Evolutionary conservation across 805 yeast species (phyloP).

Genomic region (Candida nemodendra): DNA sequence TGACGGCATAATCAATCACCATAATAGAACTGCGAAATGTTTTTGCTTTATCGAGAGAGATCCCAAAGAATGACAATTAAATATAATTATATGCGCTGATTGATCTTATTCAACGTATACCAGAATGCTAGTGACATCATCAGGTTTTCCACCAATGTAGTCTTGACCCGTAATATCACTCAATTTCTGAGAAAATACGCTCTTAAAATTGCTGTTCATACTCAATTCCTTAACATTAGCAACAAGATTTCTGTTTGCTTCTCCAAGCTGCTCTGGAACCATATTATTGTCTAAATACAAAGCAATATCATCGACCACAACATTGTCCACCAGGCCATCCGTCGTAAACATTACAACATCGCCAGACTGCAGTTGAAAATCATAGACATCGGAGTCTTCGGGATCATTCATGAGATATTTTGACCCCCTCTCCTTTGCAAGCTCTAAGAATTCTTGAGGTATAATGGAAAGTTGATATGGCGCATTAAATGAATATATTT

Average conservation of each 20-base stretch:
- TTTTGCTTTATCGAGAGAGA: too few relatives aligned
- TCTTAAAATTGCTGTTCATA: slow-evolving; percentile 68
- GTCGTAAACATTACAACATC: slow-evolving; percentile 87
- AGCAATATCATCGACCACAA: slow-evolving; percentile 69
- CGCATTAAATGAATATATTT: slow-evolving; percentile 85
- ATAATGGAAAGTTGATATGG: slow-evolving; percentile 89
- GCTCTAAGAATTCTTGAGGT: slow-evolving; percentile 57
- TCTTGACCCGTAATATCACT: slow-evolving; percentile 62
- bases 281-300: slow-evolving; percentile 59
- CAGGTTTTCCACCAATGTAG: slow-evolving; percentile 91
- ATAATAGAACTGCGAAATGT: too few relatives aligned
- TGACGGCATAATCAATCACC: too few relatives aligned
- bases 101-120: slow-evolving; percentile 49
- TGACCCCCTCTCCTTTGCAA: slow-evolving; percentile 54
- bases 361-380: slow-evolving; percentile 61
- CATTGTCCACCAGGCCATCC: slow-evolving; percentile 91
- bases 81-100: neutral
- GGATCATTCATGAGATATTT: slow-evolving; percentile 74
- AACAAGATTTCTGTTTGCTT: slow-evolving; percentile 57
- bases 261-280: slow-evolving; percentile 38
- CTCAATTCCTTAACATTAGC: slow-evolving; percentile 65
- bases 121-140: slow-evolving; percentile 84
- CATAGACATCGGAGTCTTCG: slow-evolving; percentile 60
- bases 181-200: slow-evolving; percentile 83
- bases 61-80: neutral